Percentiles rank a stretch among this genome's conserved stretches.
Conservation (phyloP, 2,329 filamentous ascomycete species). For the Chaetoscypha palmicola region DNA sequence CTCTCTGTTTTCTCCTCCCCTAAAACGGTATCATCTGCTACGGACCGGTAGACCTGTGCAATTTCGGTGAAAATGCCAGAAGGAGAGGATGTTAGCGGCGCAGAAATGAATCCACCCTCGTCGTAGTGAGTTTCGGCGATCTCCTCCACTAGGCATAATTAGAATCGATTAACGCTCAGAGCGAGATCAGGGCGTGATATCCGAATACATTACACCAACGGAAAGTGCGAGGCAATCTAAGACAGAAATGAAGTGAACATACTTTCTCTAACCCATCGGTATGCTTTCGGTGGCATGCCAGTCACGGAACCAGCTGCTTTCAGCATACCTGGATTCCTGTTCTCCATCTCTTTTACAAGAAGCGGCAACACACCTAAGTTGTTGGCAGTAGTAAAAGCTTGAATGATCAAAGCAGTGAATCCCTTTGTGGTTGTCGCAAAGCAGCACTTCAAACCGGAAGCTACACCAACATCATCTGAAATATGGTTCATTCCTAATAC, state of each 20-base stretch:
- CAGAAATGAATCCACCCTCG: constrained; percentile 51
- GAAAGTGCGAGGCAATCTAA: not conserved
- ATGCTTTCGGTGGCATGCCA: constrained; percentile 68
- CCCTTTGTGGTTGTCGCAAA: constrained; percentile 57
- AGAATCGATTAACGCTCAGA: not conserved
- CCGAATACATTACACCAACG: not conserved
- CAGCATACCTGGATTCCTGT: constrained; percentile 41
- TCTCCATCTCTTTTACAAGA: constrained; percentile 48
- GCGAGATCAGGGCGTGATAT: not conserved
- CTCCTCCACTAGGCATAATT: constrained; percentile 49
- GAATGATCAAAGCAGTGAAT: constrained; percentile 61
- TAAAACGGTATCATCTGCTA: constrained; percentile 55
- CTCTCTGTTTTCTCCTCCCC: constrained; percentile 51
- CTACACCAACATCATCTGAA: constrained; percentile 43
- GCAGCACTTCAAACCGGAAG: constrained; percentile 59
- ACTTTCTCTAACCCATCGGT: constrained; percentile 67
- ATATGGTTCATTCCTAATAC: constrained; percentile 45
- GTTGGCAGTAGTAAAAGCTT: constrained; percentile 63
- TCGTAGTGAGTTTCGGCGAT: constrained; percentile 59
- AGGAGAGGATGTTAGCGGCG: constrained; percentile 6
- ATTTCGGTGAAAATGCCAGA: constrained; percentile 50
- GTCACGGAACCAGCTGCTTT: constrained; percentile 45
- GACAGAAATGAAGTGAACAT: not conserved
- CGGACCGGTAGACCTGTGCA: constrained; percentile 52
- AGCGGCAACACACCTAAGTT: constrained; percentile 54